These are phyloP conservation scores for Inga leiocalycina DNA, from an alignment of 306 rosid genomes.

Conservation along the genomic window DNA sequence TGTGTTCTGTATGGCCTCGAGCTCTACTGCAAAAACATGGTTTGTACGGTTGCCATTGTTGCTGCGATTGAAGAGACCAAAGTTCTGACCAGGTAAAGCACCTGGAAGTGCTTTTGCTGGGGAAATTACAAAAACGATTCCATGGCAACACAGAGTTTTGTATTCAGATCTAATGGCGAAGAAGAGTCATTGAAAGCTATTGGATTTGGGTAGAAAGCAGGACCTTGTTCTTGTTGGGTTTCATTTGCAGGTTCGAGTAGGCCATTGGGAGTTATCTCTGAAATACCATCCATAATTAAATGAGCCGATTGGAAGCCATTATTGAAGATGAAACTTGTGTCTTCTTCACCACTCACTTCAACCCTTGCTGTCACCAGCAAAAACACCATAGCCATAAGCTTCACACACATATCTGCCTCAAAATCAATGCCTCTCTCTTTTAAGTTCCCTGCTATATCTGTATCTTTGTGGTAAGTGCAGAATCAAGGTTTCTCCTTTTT, in stretches of 20 bases:
- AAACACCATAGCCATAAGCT: background rate
- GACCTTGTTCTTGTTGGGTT: background rate
- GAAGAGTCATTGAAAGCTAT: slow-evolving; percentile 41
- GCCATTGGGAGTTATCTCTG: background rate
- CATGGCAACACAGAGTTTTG: slow-evolving; percentile 48
- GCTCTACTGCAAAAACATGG: slow-evolving; percentile 57
- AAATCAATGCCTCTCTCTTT: no score
- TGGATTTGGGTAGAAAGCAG: slow-evolving; percentile 51
- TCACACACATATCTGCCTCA: background rate
- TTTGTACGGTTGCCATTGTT: slow-evolving; percentile 48
- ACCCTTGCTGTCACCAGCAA: background rate
- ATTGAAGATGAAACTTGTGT: background rate
- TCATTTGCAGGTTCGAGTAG: background rate
- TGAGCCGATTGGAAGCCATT: background rate
- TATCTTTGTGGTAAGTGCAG: no score
- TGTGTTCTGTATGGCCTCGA: slow-evolving; percentile 45
- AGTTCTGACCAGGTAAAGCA: slow-evolving; percentile 41
- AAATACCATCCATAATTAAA: background rate
- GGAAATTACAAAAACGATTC: slow-evolving; percentile 56
- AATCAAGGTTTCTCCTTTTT: no score
- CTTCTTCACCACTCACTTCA: background rate
- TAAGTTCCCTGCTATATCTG: no score
- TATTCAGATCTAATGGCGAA: slow-evolving; percentile 52
- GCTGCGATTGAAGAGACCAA: slow-evolving; percentile 55
- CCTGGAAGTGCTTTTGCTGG: slow-evolving; percentile 50